Base-by-base conservation (phyloP, 148 eudicot genomes). In the Persicaria tinctoria region DNA sequence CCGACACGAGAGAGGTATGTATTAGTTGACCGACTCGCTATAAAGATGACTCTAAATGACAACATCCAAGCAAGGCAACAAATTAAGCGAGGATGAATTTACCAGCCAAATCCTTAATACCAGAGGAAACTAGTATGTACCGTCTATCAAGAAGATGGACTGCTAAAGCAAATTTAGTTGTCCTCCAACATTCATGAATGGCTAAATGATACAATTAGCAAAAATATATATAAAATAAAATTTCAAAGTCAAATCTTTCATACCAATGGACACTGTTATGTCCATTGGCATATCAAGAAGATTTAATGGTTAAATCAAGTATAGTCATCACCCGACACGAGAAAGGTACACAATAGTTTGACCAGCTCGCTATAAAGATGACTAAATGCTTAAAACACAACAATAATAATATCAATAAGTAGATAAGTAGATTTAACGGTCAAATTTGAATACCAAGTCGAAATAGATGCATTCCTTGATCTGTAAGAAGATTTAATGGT, bases 271-370 rank as follows among this genome's bases (percentile, higher is more conserved):
- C 50, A 48, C 11, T 72, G 17, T 12, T 23, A 23, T 13, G 44
- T 72, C 44, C 47, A 57, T 11, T 23, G 27, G 45, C 1, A 4
- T 48, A 10, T 32, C 38, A 51, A 49, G n/a, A 72, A 17, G n/a
- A 16, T 14, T 23, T 66, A 45, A 72, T 10, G 57, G 51, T 23
- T 11, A 72, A 51, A 18, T 57, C 13, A 72, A 72, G 27, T 72
- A 51, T 72, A 50, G 59, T 72, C 74, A 72, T 72, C 74, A 23
- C 27, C 56, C 54, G 74, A 72, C 55, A 50, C 45, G 46, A 72
- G 74, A 72, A 9, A 48, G 46, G 59, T 72, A 50, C 50, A 20
- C 5, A 38, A 66, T 12, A 51, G 8, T 48, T 10, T 20, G 45
- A 72, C 74, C 74, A 72, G 23, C 74, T 51, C 44, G 56, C 41